Percentiles rank a stretch among this genome's conserved stretches.
Conservation (phyloP, 495 filamentous ascomycete species). For the Neurospora sp. region DNA sequence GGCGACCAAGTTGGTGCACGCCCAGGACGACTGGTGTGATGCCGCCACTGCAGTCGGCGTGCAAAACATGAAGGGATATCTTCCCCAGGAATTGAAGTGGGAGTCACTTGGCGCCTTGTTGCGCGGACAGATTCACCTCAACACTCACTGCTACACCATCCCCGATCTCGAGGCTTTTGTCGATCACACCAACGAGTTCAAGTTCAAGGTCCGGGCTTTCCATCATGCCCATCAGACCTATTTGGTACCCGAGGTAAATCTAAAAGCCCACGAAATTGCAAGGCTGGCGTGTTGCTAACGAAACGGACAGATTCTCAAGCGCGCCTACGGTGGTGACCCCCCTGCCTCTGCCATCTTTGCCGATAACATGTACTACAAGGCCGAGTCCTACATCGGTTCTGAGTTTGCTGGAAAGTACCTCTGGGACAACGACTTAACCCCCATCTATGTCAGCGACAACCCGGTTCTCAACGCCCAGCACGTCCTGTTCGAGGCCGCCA, state of each 20-base stretch:
- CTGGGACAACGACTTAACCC: constrained; percentile 46
- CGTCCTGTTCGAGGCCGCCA: constrained; percentile 49
- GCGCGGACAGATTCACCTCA: constrained; percentile 50
- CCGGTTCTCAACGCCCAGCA: constrained; percentile 42
- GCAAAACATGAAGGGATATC: constrained; percentile 29
- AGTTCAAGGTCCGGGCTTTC: constrained; percentile 50
- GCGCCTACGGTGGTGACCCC: constrained; percentile 36
- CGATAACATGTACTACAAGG: constrained; percentile 55
- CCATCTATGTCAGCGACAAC: constrained; percentile 41
- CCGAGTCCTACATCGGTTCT: constrained; percentile 49
- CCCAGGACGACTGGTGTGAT: constrained; percentile 52
- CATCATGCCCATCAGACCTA: constrained; percentile 56
- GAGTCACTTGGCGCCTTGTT: constrained; percentile 50
- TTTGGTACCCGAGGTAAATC: constrained; percentile 43
- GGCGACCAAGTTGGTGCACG: constrained; percentile 38
- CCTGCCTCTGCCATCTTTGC: constrained; percentile 45
- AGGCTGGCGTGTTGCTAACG: neutral
- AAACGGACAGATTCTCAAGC: constrained; percentile 31
- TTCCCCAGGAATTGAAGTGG: constrained; percentile 46
- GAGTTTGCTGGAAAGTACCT: constrained; percentile 52
- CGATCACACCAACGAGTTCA: constrained; percentile 55
- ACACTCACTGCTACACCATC: constrained; percentile 59
- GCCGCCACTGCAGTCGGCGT: constrained; percentile 33
- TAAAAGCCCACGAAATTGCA: neutral
- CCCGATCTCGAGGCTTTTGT: constrained; percentile 55